These are phyloP conservation scores for Colletotrichum liaoningense DNA, from an alignment of 2,329 filamentous ascomycete genomes.

Conservation along the genomic window DNA sequence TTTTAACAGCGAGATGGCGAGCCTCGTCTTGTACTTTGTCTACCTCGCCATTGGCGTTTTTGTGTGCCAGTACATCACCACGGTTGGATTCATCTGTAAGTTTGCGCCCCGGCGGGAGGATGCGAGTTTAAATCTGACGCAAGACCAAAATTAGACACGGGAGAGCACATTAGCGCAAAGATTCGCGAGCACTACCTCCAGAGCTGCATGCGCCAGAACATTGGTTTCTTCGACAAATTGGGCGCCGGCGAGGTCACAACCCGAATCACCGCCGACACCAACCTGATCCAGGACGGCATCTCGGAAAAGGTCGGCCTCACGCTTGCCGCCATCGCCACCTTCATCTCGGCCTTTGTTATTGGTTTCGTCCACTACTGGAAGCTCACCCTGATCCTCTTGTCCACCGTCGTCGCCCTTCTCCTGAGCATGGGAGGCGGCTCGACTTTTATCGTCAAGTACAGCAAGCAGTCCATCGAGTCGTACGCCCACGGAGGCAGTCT, in stretches of 20 bases:
- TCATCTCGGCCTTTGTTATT: conserved; percentile 89
- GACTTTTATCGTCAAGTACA: conserved; percentile 81
- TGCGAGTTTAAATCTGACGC: conserved; percentile 4
- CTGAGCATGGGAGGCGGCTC: conserved; percentile 80
- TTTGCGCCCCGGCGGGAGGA: background rate
- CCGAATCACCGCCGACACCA: conserved; percentile 93
- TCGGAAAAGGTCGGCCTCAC: conserved; percentile 89
- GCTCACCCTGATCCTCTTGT: conserved; percentile 86
- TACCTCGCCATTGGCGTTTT: conserved; percentile 89
- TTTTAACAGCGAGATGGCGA: conserved; percentile 71
- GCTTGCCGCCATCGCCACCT: conserved; percentile 81
- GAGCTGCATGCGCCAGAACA: conserved; percentile 88
- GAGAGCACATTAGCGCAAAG: conserved; percentile 82
- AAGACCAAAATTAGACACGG: conserved; percentile 61
- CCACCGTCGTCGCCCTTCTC: conserved; percentile 84
- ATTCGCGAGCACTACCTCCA: conserved; percentile 86
- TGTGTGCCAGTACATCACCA: conserved; percentile 80
- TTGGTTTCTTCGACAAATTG: conserved; percentile 92
- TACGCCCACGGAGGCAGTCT: conserved; percentile 89
- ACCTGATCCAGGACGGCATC: conserved; percentile 92
- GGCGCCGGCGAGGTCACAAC: conserved; percentile 95
- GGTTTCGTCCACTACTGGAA: conserved; percentile 95
- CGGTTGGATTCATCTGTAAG: conserved; percentile 84
- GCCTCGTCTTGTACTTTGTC: conserved; percentile 83
- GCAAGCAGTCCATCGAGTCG: conserved; percentile 79